Evolutionary conservation across 2,329 filamentous ascomycete genomes (phyloP).

Genomic region (Fusarium graminum): DNA sequence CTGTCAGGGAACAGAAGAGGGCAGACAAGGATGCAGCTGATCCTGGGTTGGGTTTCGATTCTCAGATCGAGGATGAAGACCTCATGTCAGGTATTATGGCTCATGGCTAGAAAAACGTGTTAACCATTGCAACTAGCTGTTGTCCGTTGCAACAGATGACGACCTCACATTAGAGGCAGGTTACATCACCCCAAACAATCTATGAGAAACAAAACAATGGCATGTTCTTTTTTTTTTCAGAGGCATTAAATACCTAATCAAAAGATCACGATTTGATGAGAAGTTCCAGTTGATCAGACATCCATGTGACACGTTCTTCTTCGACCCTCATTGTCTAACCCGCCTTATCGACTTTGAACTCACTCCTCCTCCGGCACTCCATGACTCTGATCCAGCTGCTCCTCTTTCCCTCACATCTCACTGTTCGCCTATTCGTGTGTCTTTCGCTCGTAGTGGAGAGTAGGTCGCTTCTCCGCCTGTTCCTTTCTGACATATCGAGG

Average conservation of each 20-base stretch:
- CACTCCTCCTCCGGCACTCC: background rate
- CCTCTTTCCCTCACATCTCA: no score
- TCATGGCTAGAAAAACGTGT: conserved; percentile 21
- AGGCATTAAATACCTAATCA: conserved; percentile 9
- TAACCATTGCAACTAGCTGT: conserved; percentile 1
- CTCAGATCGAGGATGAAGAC: conserved; percentile 70
- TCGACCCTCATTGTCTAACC: background rate
- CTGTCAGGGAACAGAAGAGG: conserved; percentile 61
- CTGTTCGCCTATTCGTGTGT: background rate
- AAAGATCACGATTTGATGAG: conserved; percentile 3
- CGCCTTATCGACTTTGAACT: background rate
- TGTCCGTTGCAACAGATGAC: background rate
- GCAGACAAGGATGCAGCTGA: conserved; percentile 59
- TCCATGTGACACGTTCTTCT: background rate
- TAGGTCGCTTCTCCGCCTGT: background rate
- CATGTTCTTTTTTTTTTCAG: conserved; percentile 5
- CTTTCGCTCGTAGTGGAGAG: background rate
- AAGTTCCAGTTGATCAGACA: background rate
- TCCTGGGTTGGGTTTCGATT: conserved; percentile 58
- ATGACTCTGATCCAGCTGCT: background rate
- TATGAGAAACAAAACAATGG: conserved; percentile 27
- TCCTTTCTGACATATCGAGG: conserved; percentile 1
- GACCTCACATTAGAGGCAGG: background rate
- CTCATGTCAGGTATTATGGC: conserved; percentile 65
- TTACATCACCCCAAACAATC: conserved; percentile 15